Evolutionary conservation across 1,284 basidiomycete genomes (phyloP).

Genomic region (Cutaneotrichosporon sp.): DNA sequence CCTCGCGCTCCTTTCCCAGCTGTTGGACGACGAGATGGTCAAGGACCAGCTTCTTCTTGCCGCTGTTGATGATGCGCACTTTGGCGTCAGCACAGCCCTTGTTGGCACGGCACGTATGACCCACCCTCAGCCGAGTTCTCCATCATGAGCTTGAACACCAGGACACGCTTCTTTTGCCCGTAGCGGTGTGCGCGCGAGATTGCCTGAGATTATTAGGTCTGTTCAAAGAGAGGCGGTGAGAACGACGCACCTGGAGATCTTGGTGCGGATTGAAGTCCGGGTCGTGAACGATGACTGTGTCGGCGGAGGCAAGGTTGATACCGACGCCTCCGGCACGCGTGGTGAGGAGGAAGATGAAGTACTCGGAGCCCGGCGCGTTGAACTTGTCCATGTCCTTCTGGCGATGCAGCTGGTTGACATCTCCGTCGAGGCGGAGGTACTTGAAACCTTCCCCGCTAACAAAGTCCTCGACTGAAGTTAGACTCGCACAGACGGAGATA

Average conservation of each 20-base stretch:
- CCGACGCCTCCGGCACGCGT: conserved; percentile 96
- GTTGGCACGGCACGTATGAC: conserved; percentile 17
- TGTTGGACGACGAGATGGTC: conserved; percentile 90
- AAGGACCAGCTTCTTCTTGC: conserved; percentile 85
- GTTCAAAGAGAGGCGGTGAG: not conserved
- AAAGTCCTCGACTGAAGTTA: conserved; percentile 77
- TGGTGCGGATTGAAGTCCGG: conserved; percentile 93
- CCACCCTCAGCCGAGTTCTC: conserved; percentile 84
- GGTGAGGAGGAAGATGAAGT: conserved; percentile 87
- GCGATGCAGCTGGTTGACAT: conserved; percentile 79
- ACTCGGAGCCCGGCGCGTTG: conserved; percentile 80
- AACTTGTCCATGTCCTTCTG: conserved; percentile 95
- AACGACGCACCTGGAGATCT: conserved; percentile 32
- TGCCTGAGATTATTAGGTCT: conserved; percentile 60
- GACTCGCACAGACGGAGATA: not conserved
- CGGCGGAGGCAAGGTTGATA: conserved; percentile 70
- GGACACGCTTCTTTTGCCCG: conserved; percentile 58
- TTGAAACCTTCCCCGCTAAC: conserved; percentile 83
- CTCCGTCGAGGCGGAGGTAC: conserved; percentile 87
- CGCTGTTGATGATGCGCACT: conserved; percentile 84
- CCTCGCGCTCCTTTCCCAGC: conserved; percentile 77
- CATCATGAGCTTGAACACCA: conserved; percentile 90
- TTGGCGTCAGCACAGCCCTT: not conserved
- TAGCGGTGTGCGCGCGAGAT: conserved; percentile 79
- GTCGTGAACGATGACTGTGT: conserved; percentile 81